Evolutionary conservation across 306 rosid genomes (phyloP), one percentile per base, ranked within the genome.

Genomic region (Quercus ilex): DNA sequence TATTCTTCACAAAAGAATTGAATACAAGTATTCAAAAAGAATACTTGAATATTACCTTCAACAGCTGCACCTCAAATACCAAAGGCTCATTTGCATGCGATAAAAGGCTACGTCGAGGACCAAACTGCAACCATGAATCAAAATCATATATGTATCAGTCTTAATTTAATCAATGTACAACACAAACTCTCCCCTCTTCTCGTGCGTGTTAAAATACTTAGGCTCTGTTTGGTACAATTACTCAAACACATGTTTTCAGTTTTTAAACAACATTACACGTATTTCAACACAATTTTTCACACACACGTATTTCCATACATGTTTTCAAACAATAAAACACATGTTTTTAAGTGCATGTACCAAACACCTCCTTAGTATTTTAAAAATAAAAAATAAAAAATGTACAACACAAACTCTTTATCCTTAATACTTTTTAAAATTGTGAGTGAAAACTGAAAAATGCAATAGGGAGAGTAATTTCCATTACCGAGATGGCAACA

Each of bases 41-140:
- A 69, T 79, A 86, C 83, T 38, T 38, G 43, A 38, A 86, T 73
- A 84, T 78, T 58, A 90, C 87, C 87, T 92, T 94, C 90, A 94
- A 63, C 75, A 94, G 94, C 79, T 92, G 99, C 82, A 94, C 96
- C 88, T 94, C 97, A 57, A 94, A 94, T 69, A 94, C 82, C 89
- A 94, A 75, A 65, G 97, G 91, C 83, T 94, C 97, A 2, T 86
- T 88, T 74, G 85, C 87, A 78, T 94, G 97, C 55, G 99, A 89
- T 56, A 90, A 83, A 46, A 94, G 95, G 81, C 97, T 92, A 72
- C 97, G 95, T 14, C 94, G 89, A 84, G 97, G 99, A 13, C 99
- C 99, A 84, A 94, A 94, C 99, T 92, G 91, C 93, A 90, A 81
- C 74, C 43, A 38, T 38, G 43, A 38, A 38, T 2, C 75, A 14